phyloP scores from a whole-genome alignment of 352 stramenopile species.

The Globisporangium parvum region DNA sequence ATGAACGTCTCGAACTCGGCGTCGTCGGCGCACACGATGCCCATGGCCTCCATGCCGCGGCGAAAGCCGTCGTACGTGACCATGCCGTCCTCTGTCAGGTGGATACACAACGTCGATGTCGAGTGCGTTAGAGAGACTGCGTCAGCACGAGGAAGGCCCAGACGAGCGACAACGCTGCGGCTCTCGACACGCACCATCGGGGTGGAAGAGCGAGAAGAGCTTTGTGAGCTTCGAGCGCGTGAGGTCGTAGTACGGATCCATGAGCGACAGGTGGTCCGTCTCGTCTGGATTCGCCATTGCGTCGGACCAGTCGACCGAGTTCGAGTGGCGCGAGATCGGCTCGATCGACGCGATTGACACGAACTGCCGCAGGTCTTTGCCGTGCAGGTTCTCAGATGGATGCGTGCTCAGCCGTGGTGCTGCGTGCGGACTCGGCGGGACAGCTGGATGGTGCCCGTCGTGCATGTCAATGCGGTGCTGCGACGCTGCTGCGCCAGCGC shows the following conservation, averaged over 20 bases:
- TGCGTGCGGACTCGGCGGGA: not conserved
- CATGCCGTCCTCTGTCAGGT: conserved; percentile 24
- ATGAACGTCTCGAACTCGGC: conserved; percentile 69
- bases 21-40: conserved; percentile 59
- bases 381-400: conserved; percentile 35
- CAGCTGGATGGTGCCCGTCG: not conserved
- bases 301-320: conserved; percentile 69
- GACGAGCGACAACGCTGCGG: too few species aligned
- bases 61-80: conserved; percentile 75
- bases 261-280: conserved; percentile 49
- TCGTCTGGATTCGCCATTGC: conserved; percentile 34
- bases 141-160: not conserved
- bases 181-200: conserved; percentile 30
- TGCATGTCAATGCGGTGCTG: conserved; percentile 7
- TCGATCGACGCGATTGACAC: conserved; percentile 44
- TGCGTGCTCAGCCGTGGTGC: not conserved
- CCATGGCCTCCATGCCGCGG: conserved; percentile 65
- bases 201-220: conserved; percentile 60
- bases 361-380: conserved; percentile 55
- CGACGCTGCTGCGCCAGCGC: not conserved
- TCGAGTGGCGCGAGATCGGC: conserved; percentile 32
- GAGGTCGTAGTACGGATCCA: conserved; percentile 84
- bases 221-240: conserved; percentile 64
- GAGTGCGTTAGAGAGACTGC: not conserved
- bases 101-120: not conserved